A percentile compares a stretch with the other conserved stretches of the same genome.
These are phyloP conservation scores for Chrysanthemum makinoi DNA, from an alignment of 129 eudicot species.

Conservation along the genomic window DNA sequence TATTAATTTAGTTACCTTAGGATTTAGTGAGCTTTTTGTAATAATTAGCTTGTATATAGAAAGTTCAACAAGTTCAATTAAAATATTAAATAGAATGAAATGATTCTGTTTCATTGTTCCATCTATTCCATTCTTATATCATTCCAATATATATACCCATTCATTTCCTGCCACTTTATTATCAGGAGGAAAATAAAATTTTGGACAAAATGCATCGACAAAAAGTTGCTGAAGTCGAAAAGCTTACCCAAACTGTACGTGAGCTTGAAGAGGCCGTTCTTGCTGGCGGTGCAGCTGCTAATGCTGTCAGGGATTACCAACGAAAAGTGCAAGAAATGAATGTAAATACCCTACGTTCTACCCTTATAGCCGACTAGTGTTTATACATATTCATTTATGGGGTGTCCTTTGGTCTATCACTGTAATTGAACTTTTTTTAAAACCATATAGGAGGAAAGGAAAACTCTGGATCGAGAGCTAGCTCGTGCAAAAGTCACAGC, in stretches of 20 bases:
- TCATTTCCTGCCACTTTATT: conserved; percentile 1
- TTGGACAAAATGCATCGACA: conserved; percentile 90
- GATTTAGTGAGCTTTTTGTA: too few relatives aligned
- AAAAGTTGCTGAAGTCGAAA: conserved; percentile 92
- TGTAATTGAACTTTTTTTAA: background rate
- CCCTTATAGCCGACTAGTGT: background rate
- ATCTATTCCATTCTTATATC: conserved; percentile 4
- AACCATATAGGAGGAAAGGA: conserved; percentile 53
- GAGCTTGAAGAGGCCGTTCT: conserved; percentile 96
- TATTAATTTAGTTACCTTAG: too few relatives aligned
- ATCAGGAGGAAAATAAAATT: conserved; percentile 85
- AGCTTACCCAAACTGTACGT: conserved; percentile 83
- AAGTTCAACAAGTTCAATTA: too few relatives aligned
- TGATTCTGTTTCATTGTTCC: too few relatives aligned
- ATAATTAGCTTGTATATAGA: too few relatives aligned
- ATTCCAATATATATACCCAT: conserved; percentile 14
- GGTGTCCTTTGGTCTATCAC: background rate
- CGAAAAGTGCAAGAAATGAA: conserved; percentile 96
- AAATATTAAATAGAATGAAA: too few relatives aligned
- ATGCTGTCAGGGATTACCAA: conserved; percentile 91
- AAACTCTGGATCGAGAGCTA: conserved; percentile 84
- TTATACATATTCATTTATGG: background rate
- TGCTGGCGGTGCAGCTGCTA: conserved; percentile 98
- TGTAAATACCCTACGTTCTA: conserved; percentile 35
- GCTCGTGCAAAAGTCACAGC: conserved; percentile 97